Conservation (phyloP, 257 asterid genomes). For the Solanum etuberosum region DNA sequence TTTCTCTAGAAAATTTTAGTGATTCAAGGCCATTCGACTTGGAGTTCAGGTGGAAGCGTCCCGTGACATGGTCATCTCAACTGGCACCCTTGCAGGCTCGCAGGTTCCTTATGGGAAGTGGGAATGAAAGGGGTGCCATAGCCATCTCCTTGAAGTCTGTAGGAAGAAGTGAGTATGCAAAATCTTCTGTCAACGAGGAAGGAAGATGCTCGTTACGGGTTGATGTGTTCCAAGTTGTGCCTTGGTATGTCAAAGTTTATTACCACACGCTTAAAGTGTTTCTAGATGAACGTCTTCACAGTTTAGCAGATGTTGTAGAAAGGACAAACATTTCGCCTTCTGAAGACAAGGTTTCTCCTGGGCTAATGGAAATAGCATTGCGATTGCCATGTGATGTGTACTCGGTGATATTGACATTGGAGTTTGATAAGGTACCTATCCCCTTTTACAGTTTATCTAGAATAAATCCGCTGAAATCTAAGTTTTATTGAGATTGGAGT, state of each 20-base stretch:
- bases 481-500: neutral
- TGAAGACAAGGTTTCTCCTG: constrained; percentile 93
- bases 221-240: constrained; percentile 86
- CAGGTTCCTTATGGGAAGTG: constrained; percentile 91
- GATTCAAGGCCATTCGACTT: constrained; percentile 63
- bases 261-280: constrained; percentile 63
- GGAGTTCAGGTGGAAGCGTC: constrained; percentile 74
- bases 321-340: constrained; percentile 72
- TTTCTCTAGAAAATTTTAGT: constrained; percentile 38
- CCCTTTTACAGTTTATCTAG: neutral
- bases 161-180: constrained; percentile 13
- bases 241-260: constrained; percentile 97
- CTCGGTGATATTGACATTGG: constrained; percentile 72
- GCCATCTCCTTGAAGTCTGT: constrained; percentile 72
- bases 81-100: constrained; percentile 73
- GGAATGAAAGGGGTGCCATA: constrained; percentile 92
- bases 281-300: constrained; percentile 57
- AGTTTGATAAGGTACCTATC: constrained; percentile 80
- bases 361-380: constrained; percentile 74
- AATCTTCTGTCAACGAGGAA: constrained; percentile 15
- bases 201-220: constrained; percentile 45
- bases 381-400: constrained; percentile 65
- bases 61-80: constrained; percentile 65
- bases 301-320: constrained; percentile 39
- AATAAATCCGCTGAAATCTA: neutral